phyloP scores from a whole-genome alignment of 139 green algal species.

The Microglena sp. region DNA sequence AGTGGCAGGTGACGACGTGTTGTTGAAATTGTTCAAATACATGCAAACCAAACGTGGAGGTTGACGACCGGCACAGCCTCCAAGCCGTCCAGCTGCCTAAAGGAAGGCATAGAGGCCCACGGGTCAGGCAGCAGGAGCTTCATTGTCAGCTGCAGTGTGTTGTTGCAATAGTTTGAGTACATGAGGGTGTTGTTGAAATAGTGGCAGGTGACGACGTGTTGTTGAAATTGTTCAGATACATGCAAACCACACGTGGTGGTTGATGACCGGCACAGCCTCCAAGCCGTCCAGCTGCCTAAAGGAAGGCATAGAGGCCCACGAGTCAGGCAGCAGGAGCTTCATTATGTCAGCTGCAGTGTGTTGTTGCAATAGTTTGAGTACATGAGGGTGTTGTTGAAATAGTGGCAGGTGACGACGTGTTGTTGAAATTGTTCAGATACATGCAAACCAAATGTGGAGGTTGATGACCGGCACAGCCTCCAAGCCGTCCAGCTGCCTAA shows the following conservation, averaged over 20 bases:
- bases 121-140: conserved; percentile 83
- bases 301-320: conserved; percentile 75
- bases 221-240: too few relatives aligned
- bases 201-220: too few relatives aligned
- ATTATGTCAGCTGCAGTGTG: conserved; percentile 91
- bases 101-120: conserved; percentile 82
- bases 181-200: too few relatives aligned
- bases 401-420: too few relatives aligned
- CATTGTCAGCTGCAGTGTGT: too few relatives aligned
- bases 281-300: conserved; percentile 86
- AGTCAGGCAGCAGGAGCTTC: conserved; percentile 82
- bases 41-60: conserved; percentile 99
- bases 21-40: too few relatives aligned
- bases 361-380: too few relatives aligned
- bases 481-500: conserved; percentile 80
- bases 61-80: conserved; percentile 98
- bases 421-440: too few relatives aligned
- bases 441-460: conserved; percentile 99
- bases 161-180: too few relatives aligned
- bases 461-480: conserved; percentile 98
- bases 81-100: conserved; percentile 80
- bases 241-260: conserved; percentile 99
- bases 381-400: too few relatives aligned
- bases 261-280: conserved; percentile 97
- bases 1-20: too few relatives aligned